These are phyloP conservation scores for Solanum tarapatanum DNA, from an alignment of 257 asterid species.

Conservation along the genomic window DNA sequence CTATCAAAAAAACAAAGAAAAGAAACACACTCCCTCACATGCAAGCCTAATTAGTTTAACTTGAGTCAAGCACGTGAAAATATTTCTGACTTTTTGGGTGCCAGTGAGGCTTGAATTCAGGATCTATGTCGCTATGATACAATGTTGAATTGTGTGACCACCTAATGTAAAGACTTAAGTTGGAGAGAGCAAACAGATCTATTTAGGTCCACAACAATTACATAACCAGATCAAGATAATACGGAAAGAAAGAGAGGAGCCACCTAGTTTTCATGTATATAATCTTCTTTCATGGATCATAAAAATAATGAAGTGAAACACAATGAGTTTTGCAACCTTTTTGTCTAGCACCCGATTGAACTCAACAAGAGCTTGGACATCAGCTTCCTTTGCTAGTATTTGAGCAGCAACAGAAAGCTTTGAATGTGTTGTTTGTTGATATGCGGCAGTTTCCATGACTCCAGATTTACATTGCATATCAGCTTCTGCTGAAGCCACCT, in stretches of 20 bases:
- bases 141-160: not conserved
- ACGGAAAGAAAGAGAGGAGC: not conserved
- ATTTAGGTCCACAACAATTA: not conserved
- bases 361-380: conserved; percentile 69
- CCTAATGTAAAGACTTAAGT: not conserved
- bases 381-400: conserved; percentile 85
- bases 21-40: not conserved
- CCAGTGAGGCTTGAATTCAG: not conserved
- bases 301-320: not conserved
- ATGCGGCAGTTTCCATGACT: conserved; percentile 20
- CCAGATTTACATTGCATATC: conserved; percentile 24
- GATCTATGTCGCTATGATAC: not conserved
- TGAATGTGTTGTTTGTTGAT: conserved; percentile 30
- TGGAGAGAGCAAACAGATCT: not conserved
- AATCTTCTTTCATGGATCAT: not conserved
- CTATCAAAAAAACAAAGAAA: not conserved
- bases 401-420: conserved; percentile 33
- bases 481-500: conserved; percentile 44
- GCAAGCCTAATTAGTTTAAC: not conserved
- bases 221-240: not conserved
- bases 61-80: not conserved
- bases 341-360: conserved; percentile 78
- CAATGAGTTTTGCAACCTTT: conserved; percentile 35
- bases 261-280: not conserved
- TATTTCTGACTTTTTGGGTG: not conserved